These are phyloP conservation scores for Leishmania tropica DNA, from an alignment of 208 protist species.

Conservation along the genomic window DNA sequence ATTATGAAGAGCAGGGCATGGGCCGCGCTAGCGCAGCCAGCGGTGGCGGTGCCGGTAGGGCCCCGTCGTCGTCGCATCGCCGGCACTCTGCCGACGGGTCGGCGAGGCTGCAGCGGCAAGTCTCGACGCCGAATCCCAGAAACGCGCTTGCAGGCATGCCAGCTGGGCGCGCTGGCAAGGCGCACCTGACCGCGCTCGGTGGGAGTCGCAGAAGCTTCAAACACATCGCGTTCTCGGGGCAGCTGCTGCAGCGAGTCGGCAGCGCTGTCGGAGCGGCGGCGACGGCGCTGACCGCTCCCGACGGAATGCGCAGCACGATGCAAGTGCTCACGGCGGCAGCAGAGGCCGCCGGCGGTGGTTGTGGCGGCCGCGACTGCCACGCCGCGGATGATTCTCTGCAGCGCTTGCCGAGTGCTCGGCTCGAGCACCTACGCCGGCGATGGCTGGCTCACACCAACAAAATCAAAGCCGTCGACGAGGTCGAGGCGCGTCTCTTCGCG, in stretches of 20 bases:
- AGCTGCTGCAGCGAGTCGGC: background rate
- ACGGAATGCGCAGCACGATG: too few relatives aligned
- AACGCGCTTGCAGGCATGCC: background rate
- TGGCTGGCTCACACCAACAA: constrained; percentile 49
- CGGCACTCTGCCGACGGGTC: background rate
- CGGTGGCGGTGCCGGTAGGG: background rate
- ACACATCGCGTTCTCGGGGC: background rate
- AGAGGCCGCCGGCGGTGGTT: background rate
- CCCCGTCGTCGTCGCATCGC: background rate
- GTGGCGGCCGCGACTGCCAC: constrained; percentile 6
- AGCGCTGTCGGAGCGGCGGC: background rate
- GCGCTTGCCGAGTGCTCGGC: constrained; percentile 33
- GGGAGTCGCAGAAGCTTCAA: too few relatives aligned
- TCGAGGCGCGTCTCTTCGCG: constrained; percentile 53
- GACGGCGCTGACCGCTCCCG: too few relatives aligned
- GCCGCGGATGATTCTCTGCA: constrained; percentile 21
- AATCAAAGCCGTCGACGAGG: constrained; percentile 33
- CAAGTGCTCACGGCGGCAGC: too few relatives aligned
- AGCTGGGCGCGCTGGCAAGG: background rate
- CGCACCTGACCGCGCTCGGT: background rate
- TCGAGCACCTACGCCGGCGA: constrained; percentile 58
- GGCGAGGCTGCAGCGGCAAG: background rate
- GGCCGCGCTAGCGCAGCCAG: background rate
- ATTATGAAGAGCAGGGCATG: constrained; percentile 55
- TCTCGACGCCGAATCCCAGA: background rate